Conservation (phyloP, 805 yeast genomes). For the Schwanniomyces yamadae region DNA sequence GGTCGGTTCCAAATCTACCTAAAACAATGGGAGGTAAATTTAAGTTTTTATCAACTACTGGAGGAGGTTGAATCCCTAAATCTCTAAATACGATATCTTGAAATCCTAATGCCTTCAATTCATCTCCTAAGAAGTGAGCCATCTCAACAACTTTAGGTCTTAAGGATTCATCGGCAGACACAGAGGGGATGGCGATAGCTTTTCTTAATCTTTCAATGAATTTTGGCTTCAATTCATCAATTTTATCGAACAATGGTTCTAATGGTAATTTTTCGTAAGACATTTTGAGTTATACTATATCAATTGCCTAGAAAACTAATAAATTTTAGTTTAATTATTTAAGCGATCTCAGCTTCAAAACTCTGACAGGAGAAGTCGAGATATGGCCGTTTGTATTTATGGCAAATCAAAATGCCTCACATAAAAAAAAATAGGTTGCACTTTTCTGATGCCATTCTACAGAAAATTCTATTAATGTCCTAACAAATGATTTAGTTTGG, state of each 20-base stretch:
- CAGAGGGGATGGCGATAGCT: constrained; percentile 95
- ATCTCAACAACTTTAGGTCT: constrained; percentile 89
- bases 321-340: not conserved
- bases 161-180: constrained; percentile 83
- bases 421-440: not conserved
- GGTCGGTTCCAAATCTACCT: constrained; percentile 80
- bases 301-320: not conserved
- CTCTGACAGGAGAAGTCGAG: too few relatives aligned
- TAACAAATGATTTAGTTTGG: too few relatives aligned
- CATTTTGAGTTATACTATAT: constrained; percentile 19
- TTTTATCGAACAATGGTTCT: constrained; percentile 54
- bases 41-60: constrained; percentile 63
- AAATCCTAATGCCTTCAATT: constrained; percentile 74
- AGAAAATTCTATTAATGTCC: too few relatives aligned
- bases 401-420: constrained; percentile 6
- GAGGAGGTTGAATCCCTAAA: constrained; percentile 90
- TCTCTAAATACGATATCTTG: constrained; percentile 77
- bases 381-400: constrained; percentile 5
- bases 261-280: constrained; percentile 40
- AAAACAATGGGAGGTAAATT: constrained; percentile 93
- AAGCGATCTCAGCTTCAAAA: too few relatives aligned
- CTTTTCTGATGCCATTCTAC: too few relatives aligned
- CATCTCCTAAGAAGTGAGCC: constrained; percentile 75
- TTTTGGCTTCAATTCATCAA: constrained; percentile 71
- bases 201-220: constrained; percentile 70